These are phyloP conservation scores for Haplosporangium sp. DNA, from an alignment of 371 early-diverging fungal species.

Conservation along the genomic window DNA sequence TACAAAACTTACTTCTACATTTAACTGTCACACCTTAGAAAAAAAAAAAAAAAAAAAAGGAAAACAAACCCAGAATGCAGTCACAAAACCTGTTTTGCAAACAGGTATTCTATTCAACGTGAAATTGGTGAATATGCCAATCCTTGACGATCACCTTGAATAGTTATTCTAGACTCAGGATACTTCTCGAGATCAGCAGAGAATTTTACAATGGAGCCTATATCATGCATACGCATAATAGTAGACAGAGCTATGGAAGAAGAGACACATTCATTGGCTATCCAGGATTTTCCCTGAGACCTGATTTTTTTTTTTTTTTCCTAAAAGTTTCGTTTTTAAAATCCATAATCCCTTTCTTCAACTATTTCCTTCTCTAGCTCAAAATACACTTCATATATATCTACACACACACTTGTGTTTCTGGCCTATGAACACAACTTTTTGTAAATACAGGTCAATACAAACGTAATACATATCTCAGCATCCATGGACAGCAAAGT, in stretches of 20 bases:
- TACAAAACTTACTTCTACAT: neutral
- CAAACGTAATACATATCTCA: neutral
- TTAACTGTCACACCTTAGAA: neutral
- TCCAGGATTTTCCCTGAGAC: no score
- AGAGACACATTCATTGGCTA: no score
- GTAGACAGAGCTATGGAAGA: no score
- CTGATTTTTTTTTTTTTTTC: no score
- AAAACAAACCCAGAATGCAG: neutral
- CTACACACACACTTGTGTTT: neutral
- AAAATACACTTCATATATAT: neutral
- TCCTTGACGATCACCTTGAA: no score
- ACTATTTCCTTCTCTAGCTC: neutral
- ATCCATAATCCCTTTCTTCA: no score
- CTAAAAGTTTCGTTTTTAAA: no score
- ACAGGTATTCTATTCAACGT: neutral
- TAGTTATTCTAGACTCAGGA: neutral
- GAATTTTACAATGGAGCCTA: no score
- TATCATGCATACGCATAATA: no score
- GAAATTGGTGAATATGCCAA: neutral
- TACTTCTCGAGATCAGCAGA: neutral
- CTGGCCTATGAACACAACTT: neutral
- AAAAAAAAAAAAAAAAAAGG: conserved; percentile 1
- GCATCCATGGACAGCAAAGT: neutral
- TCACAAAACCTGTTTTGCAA: conserved; percentile 4
- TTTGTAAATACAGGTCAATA: neutral